phyloP scores from a whole-genome alignment of 1,284 basidiomycete genomes.

The Boletus subluridellus region DNA sequence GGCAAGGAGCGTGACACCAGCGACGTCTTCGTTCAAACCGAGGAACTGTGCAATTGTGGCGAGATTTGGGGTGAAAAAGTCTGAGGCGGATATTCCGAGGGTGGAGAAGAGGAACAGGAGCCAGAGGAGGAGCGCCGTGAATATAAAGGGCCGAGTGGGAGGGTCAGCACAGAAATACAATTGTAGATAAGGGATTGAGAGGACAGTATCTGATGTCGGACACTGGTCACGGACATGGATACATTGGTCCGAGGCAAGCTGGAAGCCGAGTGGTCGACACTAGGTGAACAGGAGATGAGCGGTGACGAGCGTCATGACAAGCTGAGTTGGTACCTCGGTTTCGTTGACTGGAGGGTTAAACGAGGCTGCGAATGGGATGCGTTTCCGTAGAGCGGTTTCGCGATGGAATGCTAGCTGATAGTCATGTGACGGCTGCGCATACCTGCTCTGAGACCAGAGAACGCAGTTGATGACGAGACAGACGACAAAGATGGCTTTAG shows the following conservation, averaged over 20 bases:
- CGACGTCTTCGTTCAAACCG: conserved; percentile 84
- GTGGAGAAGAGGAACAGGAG: conserved; percentile 83
- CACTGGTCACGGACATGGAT: conserved; percentile 55
- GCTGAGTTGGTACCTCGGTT: conserved; percentile 10
- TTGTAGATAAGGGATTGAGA: conserved; percentile 66
- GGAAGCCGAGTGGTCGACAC: conserved; percentile 61
- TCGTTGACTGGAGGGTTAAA: neutral
- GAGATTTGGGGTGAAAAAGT: conserved; percentile 95
- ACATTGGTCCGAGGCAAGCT: conserved; percentile 57
- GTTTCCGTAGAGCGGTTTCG: conserved; percentile 8
- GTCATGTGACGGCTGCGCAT: conserved; percentile 38
- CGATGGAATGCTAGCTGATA: conserved; percentile 16
- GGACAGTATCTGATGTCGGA: conserved; percentile 55
- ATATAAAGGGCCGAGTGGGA: conserved; percentile 53
- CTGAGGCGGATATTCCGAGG: conserved; percentile 87
- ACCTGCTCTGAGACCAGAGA: conserved; percentile 64
- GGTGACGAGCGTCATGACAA: neutral
- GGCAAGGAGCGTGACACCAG: conserved; percentile 90
- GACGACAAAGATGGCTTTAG: conserved; percentile 50
- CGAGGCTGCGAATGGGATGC: neutral
- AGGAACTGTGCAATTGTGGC: conserved; percentile 80
- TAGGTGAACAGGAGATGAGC: conserved; percentile 25
- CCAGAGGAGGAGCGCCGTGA: conserved; percentile 68
- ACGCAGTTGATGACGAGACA: conserved; percentile 53
- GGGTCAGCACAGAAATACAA: conserved; percentile 64